Evolutionary conservation across 2,329 filamentous ascomycete species (phyloP).

Genomic region (Sclerotinia glacialis): DNA sequence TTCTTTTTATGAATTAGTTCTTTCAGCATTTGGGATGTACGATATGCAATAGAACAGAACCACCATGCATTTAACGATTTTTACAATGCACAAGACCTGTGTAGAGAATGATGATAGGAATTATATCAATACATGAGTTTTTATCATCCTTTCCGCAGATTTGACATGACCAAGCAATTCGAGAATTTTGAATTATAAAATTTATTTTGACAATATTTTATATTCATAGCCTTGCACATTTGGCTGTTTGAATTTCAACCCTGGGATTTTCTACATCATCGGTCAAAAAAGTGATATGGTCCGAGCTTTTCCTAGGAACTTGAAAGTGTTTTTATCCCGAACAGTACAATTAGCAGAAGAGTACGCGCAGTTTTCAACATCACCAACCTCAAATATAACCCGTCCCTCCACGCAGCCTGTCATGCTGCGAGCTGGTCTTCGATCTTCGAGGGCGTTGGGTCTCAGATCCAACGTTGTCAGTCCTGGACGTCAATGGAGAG

Average conservation of each 20-base stretch:
- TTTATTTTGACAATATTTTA: background rate
- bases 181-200: background rate
- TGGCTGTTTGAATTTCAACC: background rate
- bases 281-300: conserved; percentile 14
- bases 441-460: conserved; percentile 59
- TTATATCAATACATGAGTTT: conserved; percentile 2
- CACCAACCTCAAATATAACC: conserved; percentile 30
- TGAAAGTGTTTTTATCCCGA: conserved; percentile 25
- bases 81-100: conserved; percentile 10
- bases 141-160: background rate
- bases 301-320: conserved; percentile 23
- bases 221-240: conserved; percentile 27
- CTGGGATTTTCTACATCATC: conserved; percentile 21
- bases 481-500: conserved; percentile 59
- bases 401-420: conserved; percentile 46
- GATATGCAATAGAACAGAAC: conserved; percentile 42
- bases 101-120: background rate
- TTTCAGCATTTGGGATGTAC: conserved; percentile 40
- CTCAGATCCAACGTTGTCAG: conserved; percentile 52
- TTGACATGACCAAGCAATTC: background rate
- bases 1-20: conserved; percentile 32
- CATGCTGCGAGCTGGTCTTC: conserved; percentile 69
- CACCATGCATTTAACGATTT: conserved; percentile 28
- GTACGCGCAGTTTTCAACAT: conserved; percentile 27
- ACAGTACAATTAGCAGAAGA: conserved; percentile 24